phyloP scores from a whole-genome alignment of 495 filamentous ascomycete species.

The Cryomyces antarcticus region DNA sequence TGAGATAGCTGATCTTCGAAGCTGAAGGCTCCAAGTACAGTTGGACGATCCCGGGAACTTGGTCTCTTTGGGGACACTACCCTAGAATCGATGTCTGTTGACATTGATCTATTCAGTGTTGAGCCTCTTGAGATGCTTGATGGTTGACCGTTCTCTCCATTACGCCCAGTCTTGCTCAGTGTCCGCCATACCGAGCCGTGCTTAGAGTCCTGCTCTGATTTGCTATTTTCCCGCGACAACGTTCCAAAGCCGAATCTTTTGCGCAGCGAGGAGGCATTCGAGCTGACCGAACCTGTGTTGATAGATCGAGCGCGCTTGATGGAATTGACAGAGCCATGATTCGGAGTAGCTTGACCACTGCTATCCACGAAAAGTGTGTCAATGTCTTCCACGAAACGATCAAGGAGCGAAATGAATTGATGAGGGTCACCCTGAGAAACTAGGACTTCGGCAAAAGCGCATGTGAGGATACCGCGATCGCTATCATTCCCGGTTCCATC shows the following conservation, averaged over 20 bases:
- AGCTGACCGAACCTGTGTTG: slow-evolving; percentile 37
- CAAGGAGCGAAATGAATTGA: slow-evolving; percentile 74
- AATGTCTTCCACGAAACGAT: slow-evolving; percentile 80
- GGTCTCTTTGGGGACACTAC: slow-evolving; percentile 23
- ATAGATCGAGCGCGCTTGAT: slow-evolving; percentile 26
- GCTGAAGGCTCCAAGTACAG: slow-evolving; percentile 37
- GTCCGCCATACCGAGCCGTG: slow-evolving; percentile 68
- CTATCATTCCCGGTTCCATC: slow-evolving; percentile 91
- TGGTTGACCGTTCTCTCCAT: slow-evolving; percentile 25
- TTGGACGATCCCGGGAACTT: slow-evolving; percentile 24
- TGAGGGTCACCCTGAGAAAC: slow-evolving; percentile 57
- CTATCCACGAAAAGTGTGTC: slow-evolving; percentile 55
- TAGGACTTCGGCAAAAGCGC: slow-evolving; percentile 76
- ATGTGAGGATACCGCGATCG: slow-evolving; percentile 74
- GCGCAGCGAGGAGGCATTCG: slow-evolving; percentile 66
- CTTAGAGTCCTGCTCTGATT: slow-evolving; percentile 45
- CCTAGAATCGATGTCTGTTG: slow-evolving; percentile 49
- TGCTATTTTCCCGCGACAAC: slow-evolving; percentile 58
- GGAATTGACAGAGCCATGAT: slow-evolving; percentile 24
- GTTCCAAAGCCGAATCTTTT: slow-evolving; percentile 63
- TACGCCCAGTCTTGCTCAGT: slow-evolving; percentile 60
- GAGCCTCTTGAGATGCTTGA: slow-evolving; percentile 41
- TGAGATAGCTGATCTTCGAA: slow-evolving; percentile 17
- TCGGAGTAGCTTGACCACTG: slow-evolving; percentile 14
- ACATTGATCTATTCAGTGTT: slow-evolving; percentile 49